A percentile compares a stretch with the other conserved stretches of the same genome.
Conservation (phyloP, 305 asterid genomes). For the Fraxinus velutina region DNA sequence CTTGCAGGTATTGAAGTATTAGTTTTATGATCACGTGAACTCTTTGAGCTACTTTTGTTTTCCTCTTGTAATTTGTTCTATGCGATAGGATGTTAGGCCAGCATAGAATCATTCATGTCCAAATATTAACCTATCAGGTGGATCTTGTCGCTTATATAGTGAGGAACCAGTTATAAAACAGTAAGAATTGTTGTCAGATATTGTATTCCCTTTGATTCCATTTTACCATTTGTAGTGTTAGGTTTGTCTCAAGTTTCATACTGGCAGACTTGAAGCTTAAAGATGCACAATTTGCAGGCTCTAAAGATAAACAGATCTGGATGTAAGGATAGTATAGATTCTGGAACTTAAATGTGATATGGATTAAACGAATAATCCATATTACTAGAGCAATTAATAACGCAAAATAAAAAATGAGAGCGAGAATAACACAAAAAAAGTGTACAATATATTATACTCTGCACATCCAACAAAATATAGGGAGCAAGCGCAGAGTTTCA, state of each 20-base stretch:
- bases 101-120: conserved; percentile 11
- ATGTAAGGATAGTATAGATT: neutral
- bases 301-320: neutral
- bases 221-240: neutral
- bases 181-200: neutral
- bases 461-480: neutral
- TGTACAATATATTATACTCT: neutral
- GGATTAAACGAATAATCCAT: neutral
- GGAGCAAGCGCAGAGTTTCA: neutral
- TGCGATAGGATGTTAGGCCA: neutral
- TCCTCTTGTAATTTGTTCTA: neutral
- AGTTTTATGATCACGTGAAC: neutral
- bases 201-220: neutral
- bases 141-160: conserved; percentile 2
- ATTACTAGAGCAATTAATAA: neutral
- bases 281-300: neutral
- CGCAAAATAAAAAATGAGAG: neutral
- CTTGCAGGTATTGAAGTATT: conserved; percentile 69
- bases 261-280: neutral
- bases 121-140: conserved; percentile 18
- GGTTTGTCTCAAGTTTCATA: neutral
- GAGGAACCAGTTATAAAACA: neutral
- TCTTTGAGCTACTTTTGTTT: conserved; percentile 17
- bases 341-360: neutral
- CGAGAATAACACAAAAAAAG: neutral